Conservation (phyloP, 768 basidiomycete genomes). For the Tubosaeta brunneosetosa region DNA sequence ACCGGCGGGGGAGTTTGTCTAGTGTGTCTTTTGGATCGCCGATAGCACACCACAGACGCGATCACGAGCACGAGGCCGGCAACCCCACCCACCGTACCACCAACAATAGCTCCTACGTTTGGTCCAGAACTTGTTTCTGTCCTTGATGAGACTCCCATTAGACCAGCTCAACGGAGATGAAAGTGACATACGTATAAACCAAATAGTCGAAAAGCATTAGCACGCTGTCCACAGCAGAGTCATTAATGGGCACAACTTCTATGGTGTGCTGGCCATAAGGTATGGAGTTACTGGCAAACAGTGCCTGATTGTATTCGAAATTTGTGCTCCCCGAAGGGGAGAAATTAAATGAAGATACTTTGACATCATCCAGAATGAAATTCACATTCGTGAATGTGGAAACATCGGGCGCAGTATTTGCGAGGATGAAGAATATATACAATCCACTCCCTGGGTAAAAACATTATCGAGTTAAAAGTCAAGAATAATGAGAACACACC, state of each 20-base stretch:
- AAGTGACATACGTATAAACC: constrained; percentile 9
- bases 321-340: background rate
- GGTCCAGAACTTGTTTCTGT: background rate
- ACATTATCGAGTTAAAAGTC: background rate
- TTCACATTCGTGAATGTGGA: background rate
- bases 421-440: constrained; percentile 18
- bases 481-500: background rate
- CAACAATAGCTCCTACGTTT: background rate
- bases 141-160: background rate
- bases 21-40: background rate
- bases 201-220: constrained; percentile 18
- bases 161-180: background rate
- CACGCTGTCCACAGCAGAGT: background rate
- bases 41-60: constrained; percentile 4
- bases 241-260: constrained; percentile 1
- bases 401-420: background rate
- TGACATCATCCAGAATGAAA: constrained; percentile 8
- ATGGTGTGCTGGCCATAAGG: constrained; percentile 6
- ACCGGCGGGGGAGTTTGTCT: background rate
- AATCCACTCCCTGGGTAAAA: constrained; percentile 9
- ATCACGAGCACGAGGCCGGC: background rate
- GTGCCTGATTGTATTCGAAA: constrained; percentile 13
- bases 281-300: constrained; percentile 7
- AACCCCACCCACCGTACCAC: constrained; percentile 4
- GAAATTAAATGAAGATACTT: constrained; percentile 1